Evolutionary conservation across 2,329 filamentous ascomycete genomes (phyloP).

Genomic region (Aspergillus sp.): DNA sequence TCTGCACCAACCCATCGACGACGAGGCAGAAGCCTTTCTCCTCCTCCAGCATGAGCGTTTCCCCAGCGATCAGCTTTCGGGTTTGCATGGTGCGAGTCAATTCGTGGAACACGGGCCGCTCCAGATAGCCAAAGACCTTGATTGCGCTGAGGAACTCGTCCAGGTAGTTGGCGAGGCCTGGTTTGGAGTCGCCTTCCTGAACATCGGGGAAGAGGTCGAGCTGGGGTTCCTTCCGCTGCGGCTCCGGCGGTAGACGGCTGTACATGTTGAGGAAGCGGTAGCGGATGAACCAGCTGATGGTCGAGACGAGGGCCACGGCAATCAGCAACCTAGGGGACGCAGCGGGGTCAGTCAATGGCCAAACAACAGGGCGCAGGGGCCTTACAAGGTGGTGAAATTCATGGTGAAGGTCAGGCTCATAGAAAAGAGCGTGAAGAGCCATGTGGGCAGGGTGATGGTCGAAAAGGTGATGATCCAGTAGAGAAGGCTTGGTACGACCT

Average conservation of each 20-base stretch:
- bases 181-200: constrained; percentile 80
- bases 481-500: constrained; percentile 48
- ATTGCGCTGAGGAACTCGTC: constrained; percentile 98
- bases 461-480: constrained; percentile 79
- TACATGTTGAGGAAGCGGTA: constrained; percentile 98
- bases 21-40: constrained; percentile 97
- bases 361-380: neutral
- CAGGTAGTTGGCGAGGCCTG: constrained; percentile 87
- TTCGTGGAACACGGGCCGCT: constrained; percentile 94
- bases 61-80: constrained; percentile 85
- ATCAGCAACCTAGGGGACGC: constrained; percentile 57
- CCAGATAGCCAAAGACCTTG: constrained; percentile 96
- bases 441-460: constrained; percentile 80
- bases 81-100: constrained; percentile 98
- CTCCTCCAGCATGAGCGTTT: constrained; percentile 89
- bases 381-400: constrained; percentile 92
- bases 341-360: constrained; percentile 4
- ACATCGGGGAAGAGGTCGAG: constrained; percentile 91
- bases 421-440: constrained; percentile 82
- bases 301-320: constrained; percentile 65
- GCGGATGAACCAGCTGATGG: constrained; percentile 82
- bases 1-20: constrained; percentile 91
- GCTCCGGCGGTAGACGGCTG: constrained; percentile 81
- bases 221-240: constrained; percentile 89
- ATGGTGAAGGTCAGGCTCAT: constrained; percentile 94